Evolutionary conservation across 495 filamentous ascomycete species (phyloP), one percentile per base, ranked within the genome.

Genomic region (Neurospora africana): DNA sequence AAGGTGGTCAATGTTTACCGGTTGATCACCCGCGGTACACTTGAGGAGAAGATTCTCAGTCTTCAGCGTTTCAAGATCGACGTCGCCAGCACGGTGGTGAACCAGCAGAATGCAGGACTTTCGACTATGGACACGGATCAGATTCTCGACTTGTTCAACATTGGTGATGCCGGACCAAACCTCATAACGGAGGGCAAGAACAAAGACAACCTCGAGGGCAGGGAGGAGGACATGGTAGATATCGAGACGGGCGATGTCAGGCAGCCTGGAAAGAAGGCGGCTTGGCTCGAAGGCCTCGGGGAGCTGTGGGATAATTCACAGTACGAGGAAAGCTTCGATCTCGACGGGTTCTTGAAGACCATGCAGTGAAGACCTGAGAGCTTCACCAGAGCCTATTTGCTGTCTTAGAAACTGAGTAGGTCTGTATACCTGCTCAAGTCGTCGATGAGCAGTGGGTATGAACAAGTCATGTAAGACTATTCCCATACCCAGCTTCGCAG

Each of bases 1-100:
- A 98, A 98, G 85, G 95, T 98, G 23, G 95, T 99, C 72, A 99
- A 99, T 79, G 95, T 99, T n/a, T 99, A 98, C 80, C 92, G 95
- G 30, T 84, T 99, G 76, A 92, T 99, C 79, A 98, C 95, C 21
- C 86, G 95, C 76, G 95, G 95, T 68, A 98, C 96, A 9, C 83
- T 99, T 69, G 95, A 99, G 84, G 95, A 99, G 87, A 99, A 99
- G 89, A 99, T 99, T 76, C 84, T 99, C 76, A 95, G 92, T 76
- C 90, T 99, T 69, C 95, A 99, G 89, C 92, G 96, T 71, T 99
- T 99, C 92, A 99, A 99, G 85, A 95, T 99, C 77, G 95, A 99
- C 84, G 95, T 99, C 43, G 95, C 95, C 69, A 93, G 91, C 72
- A 99, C 96, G 5, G 95, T 99, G 15, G 96, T 99, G 74, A 99